These are phyloP conservation scores for Fusarium devonianum DNA, from an alignment of 2,329 filamentous ascomycete species.

Conservation along the genomic window DNA sequence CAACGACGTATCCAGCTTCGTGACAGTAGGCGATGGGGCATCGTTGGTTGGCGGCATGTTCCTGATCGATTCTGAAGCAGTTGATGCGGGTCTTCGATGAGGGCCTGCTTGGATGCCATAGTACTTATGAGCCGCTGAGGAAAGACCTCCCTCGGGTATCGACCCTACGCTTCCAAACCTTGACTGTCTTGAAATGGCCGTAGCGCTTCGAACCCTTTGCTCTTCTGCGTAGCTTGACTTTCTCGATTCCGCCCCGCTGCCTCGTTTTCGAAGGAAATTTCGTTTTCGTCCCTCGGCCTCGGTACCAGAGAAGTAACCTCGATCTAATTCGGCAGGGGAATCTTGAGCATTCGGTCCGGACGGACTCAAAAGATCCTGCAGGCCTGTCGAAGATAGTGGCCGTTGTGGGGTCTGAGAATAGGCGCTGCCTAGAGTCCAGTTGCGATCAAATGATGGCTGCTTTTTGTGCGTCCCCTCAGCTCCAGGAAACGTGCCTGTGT, in stretches of 20 bases:
- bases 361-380: constrained; percentile 53
- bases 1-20: constrained; percentile 61
- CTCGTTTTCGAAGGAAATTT: constrained; percentile 83
- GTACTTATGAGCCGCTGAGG: constrained; percentile 75
- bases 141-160: constrained; percentile 65
- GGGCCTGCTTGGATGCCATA: constrained; percentile 61
- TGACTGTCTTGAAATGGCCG: constrained; percentile 74
- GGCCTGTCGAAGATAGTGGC: constrained; percentile 61
- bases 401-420: constrained; percentile 50
- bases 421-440: constrained; percentile 70
- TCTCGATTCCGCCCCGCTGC: constrained; percentile 68
- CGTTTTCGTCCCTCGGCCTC: constrained; percentile 79
- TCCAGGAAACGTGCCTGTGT: constrained; percentile 53
- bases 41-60: constrained; percentile 63
- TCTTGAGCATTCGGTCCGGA: constrained; percentile 54
- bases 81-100: constrained; percentile 68
- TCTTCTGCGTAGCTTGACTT: constrained; percentile 82
- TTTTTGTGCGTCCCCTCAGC: constrained; percentile 62
- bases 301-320: constrained; percentile 92
- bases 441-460: constrained; percentile 73
- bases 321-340: constrained; percentile 71
- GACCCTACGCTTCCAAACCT: constrained; percentile 83
- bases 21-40: constrained; percentile 62
- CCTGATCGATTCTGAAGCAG: constrained; percentile 62
- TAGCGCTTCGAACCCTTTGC: constrained; percentile 70